Percentiles rank a stretch among this genome's conserved stretches.
Evolutionary conservation across 805 yeast species (phyloP).

Genomic region (Vanderwaltozyma verrucispora): DNA sequence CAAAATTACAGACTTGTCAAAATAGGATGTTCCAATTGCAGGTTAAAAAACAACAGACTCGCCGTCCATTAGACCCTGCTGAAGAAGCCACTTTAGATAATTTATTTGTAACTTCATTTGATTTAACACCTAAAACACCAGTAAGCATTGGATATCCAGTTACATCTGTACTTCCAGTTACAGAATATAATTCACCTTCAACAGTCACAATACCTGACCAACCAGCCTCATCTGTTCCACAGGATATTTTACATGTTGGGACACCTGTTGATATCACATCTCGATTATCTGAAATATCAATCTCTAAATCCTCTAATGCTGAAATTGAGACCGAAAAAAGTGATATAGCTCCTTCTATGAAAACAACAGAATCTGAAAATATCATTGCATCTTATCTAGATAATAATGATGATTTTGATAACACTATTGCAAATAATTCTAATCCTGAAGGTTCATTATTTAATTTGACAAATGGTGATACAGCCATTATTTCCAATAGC

Average conservation of each 20-base stretch:
- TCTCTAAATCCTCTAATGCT: background rate
- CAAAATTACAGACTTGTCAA: constrained; percentile 20
- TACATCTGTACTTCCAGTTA: no score
- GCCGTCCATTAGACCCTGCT: constrained; percentile 3
- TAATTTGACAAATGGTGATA: no score
- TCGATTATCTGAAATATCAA: background rate
- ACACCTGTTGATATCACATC: background rate
- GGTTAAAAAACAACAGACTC: constrained; percentile 11
- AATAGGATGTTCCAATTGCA: constrained; percentile 18
- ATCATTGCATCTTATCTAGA: background rate
- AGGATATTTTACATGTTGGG: no score
- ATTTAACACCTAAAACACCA: constrained; percentile 22
- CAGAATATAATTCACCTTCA: no score
- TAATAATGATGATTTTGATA: no score
- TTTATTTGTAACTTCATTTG: constrained; percentile 20
- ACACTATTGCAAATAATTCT: no score
- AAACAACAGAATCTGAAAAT: background rate
- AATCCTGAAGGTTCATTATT: no score
- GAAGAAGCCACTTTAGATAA: constrained; percentile 13
- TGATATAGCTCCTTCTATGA: no score
- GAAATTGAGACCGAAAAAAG: no score
- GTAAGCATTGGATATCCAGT: background rate
- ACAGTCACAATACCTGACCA: no score
- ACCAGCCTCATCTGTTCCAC: no score
- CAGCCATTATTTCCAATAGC: no score